Conservation (phyloP, 192 early-diverging fungal genomes). For the Jimgerdemannia lactiflua region DNA sequence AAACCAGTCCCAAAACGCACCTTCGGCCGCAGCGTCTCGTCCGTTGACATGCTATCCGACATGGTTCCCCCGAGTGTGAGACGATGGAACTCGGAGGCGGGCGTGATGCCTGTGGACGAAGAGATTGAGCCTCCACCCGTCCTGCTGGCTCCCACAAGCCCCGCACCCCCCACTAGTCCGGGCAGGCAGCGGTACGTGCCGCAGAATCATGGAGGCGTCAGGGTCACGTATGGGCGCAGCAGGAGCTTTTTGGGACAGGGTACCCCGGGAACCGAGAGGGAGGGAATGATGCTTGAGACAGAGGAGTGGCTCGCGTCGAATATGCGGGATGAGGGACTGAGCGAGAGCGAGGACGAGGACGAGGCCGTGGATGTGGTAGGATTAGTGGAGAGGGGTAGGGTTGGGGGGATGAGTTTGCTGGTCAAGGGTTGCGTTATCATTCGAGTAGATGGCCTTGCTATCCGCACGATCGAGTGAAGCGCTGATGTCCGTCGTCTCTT, state of each 20-base stretch:
- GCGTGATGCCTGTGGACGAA: background rate
- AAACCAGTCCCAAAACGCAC: background rate
- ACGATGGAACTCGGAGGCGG: background rate
- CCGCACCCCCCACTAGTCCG: background rate
- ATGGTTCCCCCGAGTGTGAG: background rate
- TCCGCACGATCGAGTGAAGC: too few species aligned
- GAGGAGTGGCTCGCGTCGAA: too few species aligned
- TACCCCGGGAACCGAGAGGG: too few species aligned
- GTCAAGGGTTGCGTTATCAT: too few species aligned
- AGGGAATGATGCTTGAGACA: background rate
- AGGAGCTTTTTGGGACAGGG: background rate
- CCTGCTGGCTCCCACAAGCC: background rate
- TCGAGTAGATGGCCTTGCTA: too few species aligned
- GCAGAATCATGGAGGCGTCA: background rate
- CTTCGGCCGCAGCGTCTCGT: background rate
- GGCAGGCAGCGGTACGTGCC: background rate
- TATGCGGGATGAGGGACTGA: background rate
- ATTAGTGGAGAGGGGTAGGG: background rate
- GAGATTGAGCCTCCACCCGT: background rate
- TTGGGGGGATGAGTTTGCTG: background rate
- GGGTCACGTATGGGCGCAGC: background rate
- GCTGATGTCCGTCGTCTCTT: too few species aligned
- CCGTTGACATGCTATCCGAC: background rate
- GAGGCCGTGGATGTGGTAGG: background rate
- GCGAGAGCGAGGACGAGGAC: background rate